Conservation (phyloP, 352 stramenopile genomes). For the Phytophthora cryptogea region DNA sequence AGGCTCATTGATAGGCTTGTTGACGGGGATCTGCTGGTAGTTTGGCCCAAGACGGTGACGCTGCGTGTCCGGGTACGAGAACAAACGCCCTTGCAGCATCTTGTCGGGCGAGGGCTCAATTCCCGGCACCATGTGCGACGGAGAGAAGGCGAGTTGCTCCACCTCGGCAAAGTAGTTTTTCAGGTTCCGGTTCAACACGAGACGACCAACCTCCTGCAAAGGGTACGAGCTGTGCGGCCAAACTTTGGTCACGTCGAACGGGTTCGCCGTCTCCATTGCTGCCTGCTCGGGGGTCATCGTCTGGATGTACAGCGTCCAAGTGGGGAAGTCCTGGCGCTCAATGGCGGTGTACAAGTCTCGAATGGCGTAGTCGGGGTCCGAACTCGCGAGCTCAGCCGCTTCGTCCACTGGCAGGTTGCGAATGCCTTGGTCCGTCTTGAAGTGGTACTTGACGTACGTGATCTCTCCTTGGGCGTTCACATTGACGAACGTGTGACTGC, state of each 20-base stretch:
- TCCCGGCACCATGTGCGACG: slow-evolving; percentile 89
- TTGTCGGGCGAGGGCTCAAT: slow-evolving; percentile 88
- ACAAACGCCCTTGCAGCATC: slow-evolving; percentile 89
- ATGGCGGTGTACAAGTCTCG: slow-evolving; percentile 93
- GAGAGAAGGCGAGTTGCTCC: slow-evolving; percentile 92
- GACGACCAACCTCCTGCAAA: slow-evolving; percentile 80
- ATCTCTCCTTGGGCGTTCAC: slow-evolving; percentile 75
- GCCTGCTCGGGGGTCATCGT: slow-evolving; percentile 88
- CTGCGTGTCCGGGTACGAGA: slow-evolving; percentile 90
- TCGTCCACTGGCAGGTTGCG: slow-evolving; percentile 85
- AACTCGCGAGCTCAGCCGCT: slow-evolving; percentile 61
- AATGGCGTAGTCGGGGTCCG: slow-evolving; percentile 89
- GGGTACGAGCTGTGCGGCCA: slow-evolving; percentile 90
- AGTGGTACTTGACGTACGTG: slow-evolving; percentile 94
- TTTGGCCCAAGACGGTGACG: slow-evolving; percentile 86
- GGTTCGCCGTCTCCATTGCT: slow-evolving; percentile 66
- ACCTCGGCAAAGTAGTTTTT: slow-evolving; percentile 94
- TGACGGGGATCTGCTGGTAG: slow-evolving; percentile 91
- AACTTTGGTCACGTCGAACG: slow-evolving; percentile 94
- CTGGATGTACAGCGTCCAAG: slow-evolving; percentile 92
- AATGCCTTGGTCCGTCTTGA: slow-evolving; percentile 92
- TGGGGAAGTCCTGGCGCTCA: slow-evolving; percentile 71
- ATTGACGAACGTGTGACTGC: slow-evolving; percentile 92
- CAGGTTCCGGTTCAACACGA: slow-evolving; percentile 93
- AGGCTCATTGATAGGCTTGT: slow-evolving; percentile 68